Evolutionary conservation across 441 rosid genomes (phyloP).

Genomic region (Jatropha podagrica): DNA sequence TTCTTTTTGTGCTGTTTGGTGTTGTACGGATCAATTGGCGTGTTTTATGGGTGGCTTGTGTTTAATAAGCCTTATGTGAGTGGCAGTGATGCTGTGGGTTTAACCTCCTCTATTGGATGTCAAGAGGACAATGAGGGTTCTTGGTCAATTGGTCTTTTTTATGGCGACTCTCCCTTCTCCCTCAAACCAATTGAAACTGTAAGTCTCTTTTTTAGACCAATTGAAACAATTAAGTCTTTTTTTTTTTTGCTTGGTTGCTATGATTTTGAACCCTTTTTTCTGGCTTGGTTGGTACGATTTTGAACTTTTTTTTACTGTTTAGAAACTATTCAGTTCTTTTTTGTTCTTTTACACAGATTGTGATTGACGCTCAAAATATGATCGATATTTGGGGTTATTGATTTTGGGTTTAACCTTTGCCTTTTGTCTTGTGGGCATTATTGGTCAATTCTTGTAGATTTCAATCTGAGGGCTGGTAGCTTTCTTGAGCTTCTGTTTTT

Average conservation of each 20-base stretch:
- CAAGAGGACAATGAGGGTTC: slow-evolving; percentile 87
- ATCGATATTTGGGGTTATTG: not conserved
- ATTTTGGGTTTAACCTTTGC: slow-evolving; percentile 15
- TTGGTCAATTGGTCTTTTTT: slow-evolving; percentile 91
- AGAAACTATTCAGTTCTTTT: not conserved
- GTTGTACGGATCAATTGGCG: slow-evolving; percentile 59
- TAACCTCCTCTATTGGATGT: slow-evolving; percentile 65
- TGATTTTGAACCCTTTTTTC: not conserved
- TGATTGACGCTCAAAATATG: not conserved
- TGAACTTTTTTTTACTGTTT: not conserved
- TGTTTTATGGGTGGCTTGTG: slow-evolving; percentile 55
- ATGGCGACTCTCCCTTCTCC: slow-evolving; percentile 85
- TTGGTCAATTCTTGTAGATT: not conserved
- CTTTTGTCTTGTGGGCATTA: not conserved
- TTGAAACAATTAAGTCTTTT: not conserved
- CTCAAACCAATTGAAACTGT: slow-evolving; percentile 89
- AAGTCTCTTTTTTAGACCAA: slow-evolving; percentile 24
- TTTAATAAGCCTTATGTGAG: slow-evolving; percentile 40
- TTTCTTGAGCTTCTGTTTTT: not conserved
- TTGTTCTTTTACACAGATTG: not conserved
- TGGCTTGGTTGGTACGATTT: not conserved
- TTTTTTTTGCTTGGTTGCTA: not conserved
- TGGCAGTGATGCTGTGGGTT: slow-evolving; percentile 28
- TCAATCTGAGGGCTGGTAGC: not conserved
- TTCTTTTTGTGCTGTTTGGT: slow-evolving; percentile 57